A percentile compares a stretch with the other conserved stretches of the same genome.
These are phyloP conservation scores for Colletotrichum karsti DNA, from an alignment of 2,329 filamentous ascomycete genomes.

Conservation along the genomic window DNA sequence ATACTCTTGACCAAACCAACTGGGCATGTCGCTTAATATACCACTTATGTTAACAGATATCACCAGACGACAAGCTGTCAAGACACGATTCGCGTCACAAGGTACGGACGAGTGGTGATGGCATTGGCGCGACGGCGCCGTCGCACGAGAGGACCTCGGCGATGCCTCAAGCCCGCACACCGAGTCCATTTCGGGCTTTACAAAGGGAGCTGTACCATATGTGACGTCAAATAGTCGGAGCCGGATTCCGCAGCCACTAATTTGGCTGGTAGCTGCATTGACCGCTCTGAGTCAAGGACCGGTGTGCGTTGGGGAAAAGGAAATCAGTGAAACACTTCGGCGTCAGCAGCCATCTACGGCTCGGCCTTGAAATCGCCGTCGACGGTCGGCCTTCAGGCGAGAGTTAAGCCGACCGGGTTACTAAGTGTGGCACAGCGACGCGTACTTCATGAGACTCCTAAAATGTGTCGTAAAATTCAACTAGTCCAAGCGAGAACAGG, in stretches of 20 bases:
- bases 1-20: background rate
- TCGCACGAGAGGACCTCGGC: background rate
- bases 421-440: background rate
- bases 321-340: slow-evolving; percentile 7
- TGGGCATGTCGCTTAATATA: background rate
- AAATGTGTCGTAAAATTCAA: too few relatives aligned
- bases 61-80: background rate
- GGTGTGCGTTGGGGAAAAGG: background rate
- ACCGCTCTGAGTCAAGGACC: background rate
- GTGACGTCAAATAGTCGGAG: slow-evolving; percentile 18
- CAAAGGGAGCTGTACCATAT: background rate
- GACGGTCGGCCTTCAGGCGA: background rate
- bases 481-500: too few relatives aligned
- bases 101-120: background rate
- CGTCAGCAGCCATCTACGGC: background rate
- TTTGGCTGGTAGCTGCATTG: background rate
- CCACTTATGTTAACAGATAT: background rate
- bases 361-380: background rate
- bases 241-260: background rate
- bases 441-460: too few relatives aligned
- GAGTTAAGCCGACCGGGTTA: background rate
- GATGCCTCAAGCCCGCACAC: background rate
- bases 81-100: background rate
- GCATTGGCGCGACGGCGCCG: background rate
- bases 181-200: slow-evolving; percentile 20